Evolutionary conservation across 768 basidiomycete genomes (phyloP).

Genomic region (Tricholoma flavovirens): DNA sequence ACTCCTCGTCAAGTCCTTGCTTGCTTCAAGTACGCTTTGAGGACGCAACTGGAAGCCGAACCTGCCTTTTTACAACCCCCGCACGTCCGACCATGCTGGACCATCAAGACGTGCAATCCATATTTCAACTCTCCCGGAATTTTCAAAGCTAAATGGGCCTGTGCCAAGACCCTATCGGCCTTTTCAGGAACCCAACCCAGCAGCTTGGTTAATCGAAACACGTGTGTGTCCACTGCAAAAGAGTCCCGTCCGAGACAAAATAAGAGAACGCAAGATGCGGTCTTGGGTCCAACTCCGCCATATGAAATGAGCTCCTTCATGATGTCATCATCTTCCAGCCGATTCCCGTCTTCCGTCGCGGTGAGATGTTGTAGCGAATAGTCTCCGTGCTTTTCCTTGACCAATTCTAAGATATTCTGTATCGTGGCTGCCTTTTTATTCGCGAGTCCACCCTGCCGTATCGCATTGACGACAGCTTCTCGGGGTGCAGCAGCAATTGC

Average conservation of each 20-base stretch:
- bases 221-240: conserved; percentile 62
- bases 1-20: neutral
- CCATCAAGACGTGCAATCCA: conserved; percentile 53
- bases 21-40: conserved; percentile 27
- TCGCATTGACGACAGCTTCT: conserved; percentile 40
- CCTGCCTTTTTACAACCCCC: conserved; percentile 43
- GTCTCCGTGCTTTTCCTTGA: conserved; percentile 41
- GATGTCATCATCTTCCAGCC: conserved; percentile 39
- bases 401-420: conserved; percentile 37
- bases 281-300: conserved; percentile 57
- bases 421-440: conserved; percentile 55
- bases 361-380: conserved; percentile 56
- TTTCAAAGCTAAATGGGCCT: conserved; percentile 49
- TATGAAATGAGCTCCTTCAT: conserved; percentile 55
- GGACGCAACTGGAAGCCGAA: conserved; percentile 19
- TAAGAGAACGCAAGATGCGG: conserved; percentile 55
- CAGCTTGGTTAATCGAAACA: conserved; percentile 47
- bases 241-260: conserved; percentile 57
- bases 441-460: conserved; percentile 51
- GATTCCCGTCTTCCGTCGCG: conserved; percentile 17
- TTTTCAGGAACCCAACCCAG: conserved; percentile 45
- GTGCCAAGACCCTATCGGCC: conserved; percentile 46
- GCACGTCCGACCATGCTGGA: conserved; percentile 49
- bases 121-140: conserved; percentile 51
- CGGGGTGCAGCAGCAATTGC: conserved; percentile 41